Conservation (phyloP, 306 rosid genomes). For the Trifolium repens region DNA sequence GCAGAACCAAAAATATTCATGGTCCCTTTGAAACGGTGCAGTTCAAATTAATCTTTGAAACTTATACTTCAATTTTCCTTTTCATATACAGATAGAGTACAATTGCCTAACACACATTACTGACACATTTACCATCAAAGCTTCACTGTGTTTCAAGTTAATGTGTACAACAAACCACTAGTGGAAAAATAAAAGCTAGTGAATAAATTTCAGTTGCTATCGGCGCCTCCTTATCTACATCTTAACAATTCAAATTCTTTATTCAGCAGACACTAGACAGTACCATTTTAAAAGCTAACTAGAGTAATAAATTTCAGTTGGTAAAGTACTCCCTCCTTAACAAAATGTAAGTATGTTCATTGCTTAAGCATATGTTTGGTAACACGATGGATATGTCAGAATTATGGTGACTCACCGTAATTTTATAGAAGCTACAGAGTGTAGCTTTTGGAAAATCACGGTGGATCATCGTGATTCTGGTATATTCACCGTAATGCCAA, state of each 20-base stretch:
- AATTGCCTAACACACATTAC: neutral
- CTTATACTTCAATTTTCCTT: conserved; percentile 19
- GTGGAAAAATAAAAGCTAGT: conserved; percentile 33
- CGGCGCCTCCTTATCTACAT: conserved; percentile 21
- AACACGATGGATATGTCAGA: too few species aligned
- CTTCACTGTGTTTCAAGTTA: conserved; percentile 17
- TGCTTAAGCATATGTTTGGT: too few species aligned
- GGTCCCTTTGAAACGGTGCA: conserved; percentile 21
- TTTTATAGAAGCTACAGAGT: too few species aligned
- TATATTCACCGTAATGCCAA: too few species aligned
- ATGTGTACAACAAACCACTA: conserved; percentile 25
- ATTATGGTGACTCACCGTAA: too few species aligned
- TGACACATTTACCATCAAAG: conserved; percentile 24
- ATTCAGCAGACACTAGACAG: neutral
- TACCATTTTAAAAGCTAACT: neutral
- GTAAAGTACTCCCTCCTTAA: neutral
- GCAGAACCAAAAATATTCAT: conserved; percentile 1
- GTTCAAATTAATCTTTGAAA: conserved; percentile 20
- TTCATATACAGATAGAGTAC: neutral
- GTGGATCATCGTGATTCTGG: too few species aligned
- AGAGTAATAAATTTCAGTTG: neutral
- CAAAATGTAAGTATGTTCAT: too few species aligned
- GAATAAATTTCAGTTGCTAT: conserved; percentile 16
- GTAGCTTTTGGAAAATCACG: too few species aligned
- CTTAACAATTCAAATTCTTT: conserved; percentile 33